A percentile compares a stretch with the other conserved stretches of the same genome.
Conservation (phyloP, 805 yeast species). For the Millerago galiae region DNA sequence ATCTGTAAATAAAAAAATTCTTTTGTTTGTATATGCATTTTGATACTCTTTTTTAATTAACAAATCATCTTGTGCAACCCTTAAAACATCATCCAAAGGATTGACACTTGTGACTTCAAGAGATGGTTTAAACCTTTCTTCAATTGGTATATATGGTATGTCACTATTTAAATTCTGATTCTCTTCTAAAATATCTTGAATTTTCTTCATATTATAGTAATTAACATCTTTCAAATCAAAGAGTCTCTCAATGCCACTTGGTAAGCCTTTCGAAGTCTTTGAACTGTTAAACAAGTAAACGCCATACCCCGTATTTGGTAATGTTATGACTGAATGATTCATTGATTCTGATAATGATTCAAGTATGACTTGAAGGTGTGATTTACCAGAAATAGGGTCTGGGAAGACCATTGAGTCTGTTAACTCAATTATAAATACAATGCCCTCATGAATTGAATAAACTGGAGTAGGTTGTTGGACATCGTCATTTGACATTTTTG, state of each 20-base stretch:
- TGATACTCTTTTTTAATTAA: conserved; percentile 32
- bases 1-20: conserved; percentile 68
- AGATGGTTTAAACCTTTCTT: conserved; percentile 25
- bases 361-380: conserved; percentile 48
- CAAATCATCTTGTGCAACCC: conserved; percentile 51
- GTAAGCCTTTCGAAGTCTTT: conserved; percentile 27
- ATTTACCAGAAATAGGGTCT: conserved; percentile 28
- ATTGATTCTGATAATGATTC: conserved; percentile 55
- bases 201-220: conserved; percentile 47
- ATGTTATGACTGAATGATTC: conserved; percentile 55
- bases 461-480: conserved; percentile 6
- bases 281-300: conserved; percentile 53
- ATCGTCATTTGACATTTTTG: conserved; percentile 1
- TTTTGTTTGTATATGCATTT: conserved; percentile 44
- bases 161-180: conserved; percentile 11
- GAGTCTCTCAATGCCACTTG: conserved; percentile 42
- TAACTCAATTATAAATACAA: conserved; percentile 55
- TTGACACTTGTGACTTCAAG: conserved; percentile 18
- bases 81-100: conserved; percentile 39
- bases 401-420: conserved; percentile 38
- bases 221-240: conserved; percentile 51
- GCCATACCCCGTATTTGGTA: conserved; percentile 71
- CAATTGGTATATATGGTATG: conserved; percentile 19
- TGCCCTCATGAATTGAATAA: conserved; percentile 54
- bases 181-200: conserved; percentile 48